These are phyloP conservation scores for Trypanosoma rangeli DNA, from an alignment of 208 protist genomes.

Conservation along the genomic window DNA sequence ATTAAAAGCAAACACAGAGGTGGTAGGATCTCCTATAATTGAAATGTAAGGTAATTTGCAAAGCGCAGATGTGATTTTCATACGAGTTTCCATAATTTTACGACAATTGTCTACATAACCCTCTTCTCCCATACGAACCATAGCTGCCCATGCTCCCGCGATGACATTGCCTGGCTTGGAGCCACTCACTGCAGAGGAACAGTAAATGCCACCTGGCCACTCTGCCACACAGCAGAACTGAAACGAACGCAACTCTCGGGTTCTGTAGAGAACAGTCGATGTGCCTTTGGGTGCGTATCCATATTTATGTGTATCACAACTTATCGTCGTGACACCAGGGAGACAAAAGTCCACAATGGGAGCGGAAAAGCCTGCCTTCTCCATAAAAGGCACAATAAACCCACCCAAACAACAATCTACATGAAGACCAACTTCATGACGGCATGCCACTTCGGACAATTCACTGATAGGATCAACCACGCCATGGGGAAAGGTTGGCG, in stretches of 20 bases:
- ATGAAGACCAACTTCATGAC: constrained; percentile 95
- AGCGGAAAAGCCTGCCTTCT: constrained; percentile 83
- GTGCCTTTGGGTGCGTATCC: constrained; percentile 98
- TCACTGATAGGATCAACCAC: constrained; percentile 90
- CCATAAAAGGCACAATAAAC: constrained; percentile 97
- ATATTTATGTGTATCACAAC: constrained; percentile 99
- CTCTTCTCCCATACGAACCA: constrained; percentile 92
- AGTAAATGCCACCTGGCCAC: constrained; percentile 99
- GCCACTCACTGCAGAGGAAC: constrained; percentile 95
- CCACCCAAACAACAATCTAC: constrained; percentile 98
- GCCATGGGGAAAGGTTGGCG: constrained; percentile 96
- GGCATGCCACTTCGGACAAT: constrained; percentile 87
- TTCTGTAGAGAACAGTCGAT: constrained; percentile 95
- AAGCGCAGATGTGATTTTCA: constrained; percentile 76
- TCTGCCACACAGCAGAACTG: constrained; percentile 96
- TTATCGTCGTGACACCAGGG: constrained; percentile 97
- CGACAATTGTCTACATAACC: constrained; percentile 83
- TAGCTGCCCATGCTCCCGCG: constrained; percentile 95
- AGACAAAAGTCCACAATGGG: constrained; percentile 96
- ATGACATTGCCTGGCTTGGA: constrained; percentile 95
- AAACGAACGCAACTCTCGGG: constrained; percentile 82
- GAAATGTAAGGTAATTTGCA: constrained; percentile 58
- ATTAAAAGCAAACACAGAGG: constrained; percentile 90
- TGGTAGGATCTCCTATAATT: constrained; percentile 86
- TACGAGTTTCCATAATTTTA: constrained; percentile 78